Evolutionary conservation across 352 stramenopile species (phyloP).

Genomic region (Pythium coloratum): DNA sequence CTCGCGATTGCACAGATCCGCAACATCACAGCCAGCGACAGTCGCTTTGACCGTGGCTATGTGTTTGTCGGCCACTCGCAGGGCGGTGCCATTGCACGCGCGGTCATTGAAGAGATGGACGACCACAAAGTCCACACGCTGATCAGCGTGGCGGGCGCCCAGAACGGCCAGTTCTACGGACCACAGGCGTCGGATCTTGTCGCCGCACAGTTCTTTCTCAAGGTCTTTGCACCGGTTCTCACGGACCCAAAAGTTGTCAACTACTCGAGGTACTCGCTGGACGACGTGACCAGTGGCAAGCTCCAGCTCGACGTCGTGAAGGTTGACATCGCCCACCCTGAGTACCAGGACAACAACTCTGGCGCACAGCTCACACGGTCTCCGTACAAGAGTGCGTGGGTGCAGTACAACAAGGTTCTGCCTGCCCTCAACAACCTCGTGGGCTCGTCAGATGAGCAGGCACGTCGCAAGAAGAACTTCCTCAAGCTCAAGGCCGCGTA

Average conservation of each 20-base stretch:
- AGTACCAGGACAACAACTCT: slow-evolving; percentile 36
- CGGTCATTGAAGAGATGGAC: slow-evolving; percentile 53
- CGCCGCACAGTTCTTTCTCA: slow-evolving; percentile 33
- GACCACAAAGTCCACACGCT: slow-evolving; percentile 46
- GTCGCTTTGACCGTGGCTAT: slow-evolving; percentile 44
- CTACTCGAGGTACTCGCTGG: slow-evolving; percentile 33
- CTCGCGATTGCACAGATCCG: slow-evolving; percentile 47
- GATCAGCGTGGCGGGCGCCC: slow-evolving; percentile 41
- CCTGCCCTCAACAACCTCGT: slow-evolving; percentile 34
- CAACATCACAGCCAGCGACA: slow-evolving; percentile 31
- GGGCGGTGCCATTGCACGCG: slow-evolving; percentile 37
- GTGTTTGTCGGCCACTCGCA: slow-evolving; percentile 53
- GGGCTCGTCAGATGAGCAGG: slow-evolving; percentile 31
- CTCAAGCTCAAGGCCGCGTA: slow-evolving; percentile 25
- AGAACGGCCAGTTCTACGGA: slow-evolving; percentile 51
- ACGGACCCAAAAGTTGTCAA: slow-evolving; percentile 27
- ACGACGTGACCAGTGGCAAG: slow-evolving; percentile 32
- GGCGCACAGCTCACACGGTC: slow-evolving; percentile 25
- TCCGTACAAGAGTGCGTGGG: slow-evolving; percentile 24
- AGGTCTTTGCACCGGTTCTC: slow-evolving; percentile 26
- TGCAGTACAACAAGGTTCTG: slow-evolving; percentile 26
- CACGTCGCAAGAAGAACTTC: slow-evolving; percentile 38
- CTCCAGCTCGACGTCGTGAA: slow-evolving; percentile 35
- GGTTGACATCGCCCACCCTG: slow-evolving; percentile 26
- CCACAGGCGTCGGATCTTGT: slow-evolving; percentile 32